Base-by-base conservation (phyloP, 1,284 basidiomycete genomes). In the Austroboletus novae-zelandiae region DNA sequence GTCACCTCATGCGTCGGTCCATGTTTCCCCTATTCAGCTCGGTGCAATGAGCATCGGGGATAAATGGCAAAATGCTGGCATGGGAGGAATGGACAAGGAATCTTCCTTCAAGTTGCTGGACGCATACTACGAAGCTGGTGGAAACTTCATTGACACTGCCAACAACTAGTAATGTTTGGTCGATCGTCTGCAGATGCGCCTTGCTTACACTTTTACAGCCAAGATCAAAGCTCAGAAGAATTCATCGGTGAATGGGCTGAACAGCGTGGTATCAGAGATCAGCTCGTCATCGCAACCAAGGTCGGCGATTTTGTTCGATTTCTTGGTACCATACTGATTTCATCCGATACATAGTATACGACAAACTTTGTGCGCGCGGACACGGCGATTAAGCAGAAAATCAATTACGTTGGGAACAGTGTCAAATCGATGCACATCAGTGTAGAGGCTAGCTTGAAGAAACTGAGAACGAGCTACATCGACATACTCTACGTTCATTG, bases 11-110 rank as follows among this genome's bases (percentile, higher is more conserved):
- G 20, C 20, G 20, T 23, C 20, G 5, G 59, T 81, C 17, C 74
- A 73, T 37, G 78, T 80, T n/a, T 81, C 79, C 0, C 79, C 80
- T 0, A 59, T 81, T n/a, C 69, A 69, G 51, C 71, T 83, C n/a
- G 81, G 80, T 11, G 79, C 65, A 6, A 77, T 78, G 78, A 77
- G 71, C 60, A 72, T 83, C 48, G 78, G 79, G 9, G 71, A 78
- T 54, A 66, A 71, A 41, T 79, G 79, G 79, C 59, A 53, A 0
- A 36, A 55, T 9, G 20, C 53, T 10, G 64, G 62, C 9, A 54
- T 70, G 57, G 72, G 74, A 0, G 43, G 51, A 0, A 74, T 74
- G 68, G 55, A 66, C 54, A 72, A 72, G 55, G 70, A 73, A 31
- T 55, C 58, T 3, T 67, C 65, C 2, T 73, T 76, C 59, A 63